Evolutionary conservation across 805 yeast species (phyloP), one percentile per base, ranked within the genome.

Genomic region (Candida anglica): DNA sequence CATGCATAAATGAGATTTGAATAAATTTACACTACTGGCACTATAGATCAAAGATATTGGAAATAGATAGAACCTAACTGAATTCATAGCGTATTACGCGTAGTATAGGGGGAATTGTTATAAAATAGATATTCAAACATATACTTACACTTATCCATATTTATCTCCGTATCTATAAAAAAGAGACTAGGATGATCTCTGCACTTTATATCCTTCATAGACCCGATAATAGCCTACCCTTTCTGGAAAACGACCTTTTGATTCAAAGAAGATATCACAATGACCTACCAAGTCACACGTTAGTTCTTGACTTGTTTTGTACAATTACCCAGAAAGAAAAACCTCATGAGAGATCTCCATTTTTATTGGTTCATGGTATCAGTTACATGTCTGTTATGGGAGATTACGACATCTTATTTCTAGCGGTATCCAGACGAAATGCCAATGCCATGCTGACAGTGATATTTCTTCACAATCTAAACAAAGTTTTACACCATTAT

Each of bases 371-470:
- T 35, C 58, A 68, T 14, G 85, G 83, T 1, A 47, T 77, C 30
- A 70, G 71, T 46, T 84, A 75, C 52, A 58, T 77, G n/a, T 75
- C 71, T 44, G 55, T 79, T 8, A 58, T 61, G 41, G 58, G 52
- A 19, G 75, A 69, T 37, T 68, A 76, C 41, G 69, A 63, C 34
- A 46, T 75, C 3, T 41, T 65, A 4, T 32, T 73, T 6, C 37
- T 75, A 50, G 59, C 70, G 3, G 74, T 71, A 1, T 47, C 69
- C 2, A 46, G 60, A 16, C 48, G 48, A 19, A 79, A 82, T 47
- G 50, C 73, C 36, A 76, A 83, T 56, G 76, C 69, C 5, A 71
- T 81, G 76, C 71, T 75, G 52, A 58, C 71, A 15, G 49, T 82
- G 29, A 60, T 76, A 5, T 84, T 82, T 48, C 52, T 85, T 21